Conservation (phyloP, 1,139 yeast species). For the Geotrichum fermentans region DNA sequence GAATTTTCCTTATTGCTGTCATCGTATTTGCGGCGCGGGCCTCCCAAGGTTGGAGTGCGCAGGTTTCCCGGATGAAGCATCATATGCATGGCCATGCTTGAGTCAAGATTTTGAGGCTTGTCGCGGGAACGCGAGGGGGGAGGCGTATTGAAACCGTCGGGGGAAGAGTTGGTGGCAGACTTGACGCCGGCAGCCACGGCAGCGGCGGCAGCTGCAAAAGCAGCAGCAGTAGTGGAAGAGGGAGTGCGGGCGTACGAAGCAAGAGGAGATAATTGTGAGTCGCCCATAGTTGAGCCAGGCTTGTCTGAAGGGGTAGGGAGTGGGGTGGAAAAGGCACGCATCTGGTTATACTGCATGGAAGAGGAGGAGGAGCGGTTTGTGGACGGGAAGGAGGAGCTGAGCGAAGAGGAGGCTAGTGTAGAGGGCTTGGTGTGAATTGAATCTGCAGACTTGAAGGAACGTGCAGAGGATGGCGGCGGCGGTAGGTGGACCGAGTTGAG, state of each 20-base stretch:
- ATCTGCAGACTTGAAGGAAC: constrained; percentile 8
- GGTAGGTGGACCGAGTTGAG: constrained; percentile 44
- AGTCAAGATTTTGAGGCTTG: constrained; percentile 1
- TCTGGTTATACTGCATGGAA: background rate
- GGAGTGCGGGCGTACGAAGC: constrained; percentile 2
- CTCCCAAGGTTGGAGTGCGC: constrained; percentile 8
- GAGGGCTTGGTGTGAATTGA: background rate
- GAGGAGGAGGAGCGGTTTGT: background rate
- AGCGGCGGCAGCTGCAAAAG: constrained; percentile 15
- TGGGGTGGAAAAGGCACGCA: background rate
- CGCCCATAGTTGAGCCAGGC: background rate
- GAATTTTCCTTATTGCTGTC: constrained; percentile 15
- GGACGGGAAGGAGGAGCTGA: constrained; percentile 4
- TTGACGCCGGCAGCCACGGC: constrained; percentile 15
- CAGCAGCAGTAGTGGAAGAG: constrained; percentile 4
- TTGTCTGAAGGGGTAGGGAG: background rate
- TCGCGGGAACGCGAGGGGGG: constrained; percentile 12
- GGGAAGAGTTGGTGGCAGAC: background rate
- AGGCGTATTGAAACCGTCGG: constrained; percentile 9
- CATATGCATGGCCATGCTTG: constrained; percentile 11
- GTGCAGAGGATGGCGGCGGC: constrained; percentile 41
- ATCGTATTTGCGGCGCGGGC: constrained; percentile 3
- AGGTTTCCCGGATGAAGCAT: constrained; percentile 10
- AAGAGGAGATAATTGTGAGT: background rate
- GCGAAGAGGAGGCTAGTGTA: background rate